Evolutionary conservation across 2,329 filamentous ascomycete species (phyloP).

Genomic region (Fusarium bactridioides): DNA sequence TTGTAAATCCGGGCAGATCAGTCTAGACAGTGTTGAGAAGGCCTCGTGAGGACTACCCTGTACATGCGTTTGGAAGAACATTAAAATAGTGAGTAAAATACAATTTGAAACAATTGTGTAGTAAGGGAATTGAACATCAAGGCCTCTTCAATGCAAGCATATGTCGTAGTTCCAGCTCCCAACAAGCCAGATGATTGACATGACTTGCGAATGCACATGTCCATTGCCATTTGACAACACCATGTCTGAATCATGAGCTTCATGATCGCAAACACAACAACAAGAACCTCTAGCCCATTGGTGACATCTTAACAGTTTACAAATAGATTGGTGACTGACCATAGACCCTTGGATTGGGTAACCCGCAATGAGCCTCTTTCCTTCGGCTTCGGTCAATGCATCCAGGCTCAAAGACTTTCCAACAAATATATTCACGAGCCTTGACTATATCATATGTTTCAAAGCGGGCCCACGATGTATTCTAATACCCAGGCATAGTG

Average conservation of each 20-base stretch:
- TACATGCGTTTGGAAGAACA: background rate
- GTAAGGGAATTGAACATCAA: accelerated
- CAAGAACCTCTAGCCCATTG: accelerated
- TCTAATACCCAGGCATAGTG: background rate
- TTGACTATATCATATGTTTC: background rate
- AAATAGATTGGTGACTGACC: no score
- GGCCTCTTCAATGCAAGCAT: accelerated
- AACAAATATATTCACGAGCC: accelerated
- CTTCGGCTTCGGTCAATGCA: no score
- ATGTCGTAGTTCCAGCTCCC: no score
- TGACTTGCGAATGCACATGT: background rate
- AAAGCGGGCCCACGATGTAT: background rate
- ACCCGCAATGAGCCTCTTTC: no score
- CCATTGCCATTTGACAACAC: accelerated
- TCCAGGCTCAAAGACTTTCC: no score
- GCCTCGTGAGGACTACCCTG: background rate
- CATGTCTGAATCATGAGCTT: background rate
- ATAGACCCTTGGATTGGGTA: no score
- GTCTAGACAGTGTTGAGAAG: accelerated
- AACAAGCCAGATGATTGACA: background rate
- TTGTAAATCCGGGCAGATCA: background rate
- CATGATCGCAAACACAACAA: background rate
- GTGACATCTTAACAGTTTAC: accelerated
- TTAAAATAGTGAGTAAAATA: accelerated
- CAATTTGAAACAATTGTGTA: accelerated